These are phyloP conservation scores for Phialophora verrucosa DNA, from an alignment of 2,329 filamentous ascomycete genomes.

Conservation along the genomic window DNA sequence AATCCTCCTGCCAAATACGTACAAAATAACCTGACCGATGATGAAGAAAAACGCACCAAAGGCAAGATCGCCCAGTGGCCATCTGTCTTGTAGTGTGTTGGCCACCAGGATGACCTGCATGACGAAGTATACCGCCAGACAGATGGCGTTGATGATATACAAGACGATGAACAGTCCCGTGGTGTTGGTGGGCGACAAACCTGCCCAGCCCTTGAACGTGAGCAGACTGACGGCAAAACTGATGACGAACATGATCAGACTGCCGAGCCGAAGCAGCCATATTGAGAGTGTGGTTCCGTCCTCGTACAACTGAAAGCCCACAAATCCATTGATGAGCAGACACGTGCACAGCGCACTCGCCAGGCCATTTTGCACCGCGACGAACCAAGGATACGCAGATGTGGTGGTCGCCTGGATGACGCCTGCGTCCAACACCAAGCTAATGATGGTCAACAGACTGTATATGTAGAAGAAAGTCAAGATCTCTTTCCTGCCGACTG, in stretches of 20 bases:
- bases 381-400: conserved; percentile 85
- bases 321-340: conserved; percentile 94
- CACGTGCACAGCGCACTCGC: conserved; percentile 85
- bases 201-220: conserved; percentile 91
- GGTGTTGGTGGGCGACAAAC: conserved; percentile 82
- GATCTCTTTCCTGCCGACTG: conserved; percentile 77
- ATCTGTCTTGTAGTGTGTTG: conserved; percentile 90
- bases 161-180: conserved; percentile 88
- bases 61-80: conserved; percentile 89
- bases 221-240: conserved; percentile 85
- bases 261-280: conserved; percentile 85
- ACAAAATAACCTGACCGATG: conserved; percentile 88
- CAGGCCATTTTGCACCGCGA: conserved; percentile 83
- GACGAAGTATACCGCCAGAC: conserved; percentile 80
- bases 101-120: conserved; percentile 89
- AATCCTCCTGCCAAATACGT: conserved; percentile 84
- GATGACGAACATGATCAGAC: conserved; percentile 80
- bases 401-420: conserved; percentile 80
- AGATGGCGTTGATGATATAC: conserved; percentile 88
- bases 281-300: conserved; percentile 92
- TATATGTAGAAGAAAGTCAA: conserved; percentile 97
- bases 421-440: conserved; percentile 88
- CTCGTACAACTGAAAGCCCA: conserved; percentile 97
- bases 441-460: conserved; percentile 85
- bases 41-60: conserved; percentile 93